Conservation (phyloP, 192 early-diverging fungal species). For the Rhizophagus sp. region DNA sequence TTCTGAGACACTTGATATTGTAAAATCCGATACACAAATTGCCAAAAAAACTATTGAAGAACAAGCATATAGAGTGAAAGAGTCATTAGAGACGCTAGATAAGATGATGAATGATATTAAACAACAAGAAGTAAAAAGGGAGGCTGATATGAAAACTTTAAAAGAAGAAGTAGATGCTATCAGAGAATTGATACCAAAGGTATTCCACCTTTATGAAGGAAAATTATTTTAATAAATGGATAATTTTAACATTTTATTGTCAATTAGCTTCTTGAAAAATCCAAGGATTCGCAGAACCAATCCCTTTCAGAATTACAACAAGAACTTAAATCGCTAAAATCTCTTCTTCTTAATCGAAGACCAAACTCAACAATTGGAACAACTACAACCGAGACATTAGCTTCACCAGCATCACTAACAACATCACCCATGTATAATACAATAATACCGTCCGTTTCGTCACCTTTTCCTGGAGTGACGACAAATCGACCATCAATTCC, state of each 20-base stretch:
- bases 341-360: conserved; percentile 82
- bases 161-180: conserved; percentile 76
- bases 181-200: conserved; percentile 74
- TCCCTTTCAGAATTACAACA: conserved; percentile 81
- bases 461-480: conserved; percentile 9
- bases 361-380: conserved; percentile 11
- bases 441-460: conserved; percentile 29
- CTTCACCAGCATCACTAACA: conserved; percentile 17
- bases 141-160: conserved; percentile 69
- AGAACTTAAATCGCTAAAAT: conserved; percentile 94
- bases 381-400: conserved; percentile 23
- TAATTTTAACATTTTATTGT: not conserved
- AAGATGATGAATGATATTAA: conserved; percentile 62
- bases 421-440: not conserved
- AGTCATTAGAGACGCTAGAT: conserved; percentile 66
- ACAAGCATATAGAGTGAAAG: conserved; percentile 72
- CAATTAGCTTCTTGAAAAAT: conserved; percentile 67
- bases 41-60: conserved; percentile 62
- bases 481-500: conserved; percentile 9
- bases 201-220: conserved; percentile 32
- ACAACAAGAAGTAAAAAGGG: conserved; percentile 63
- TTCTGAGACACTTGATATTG: conserved; percentile 41
- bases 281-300: conserved; percentile 67
- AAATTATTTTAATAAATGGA: not conserved
- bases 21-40: conserved; percentile 36